Evolutionary conservation across 768 basidiomycete genomes (phyloP).

Genomic region (Russula virescens): DNA sequence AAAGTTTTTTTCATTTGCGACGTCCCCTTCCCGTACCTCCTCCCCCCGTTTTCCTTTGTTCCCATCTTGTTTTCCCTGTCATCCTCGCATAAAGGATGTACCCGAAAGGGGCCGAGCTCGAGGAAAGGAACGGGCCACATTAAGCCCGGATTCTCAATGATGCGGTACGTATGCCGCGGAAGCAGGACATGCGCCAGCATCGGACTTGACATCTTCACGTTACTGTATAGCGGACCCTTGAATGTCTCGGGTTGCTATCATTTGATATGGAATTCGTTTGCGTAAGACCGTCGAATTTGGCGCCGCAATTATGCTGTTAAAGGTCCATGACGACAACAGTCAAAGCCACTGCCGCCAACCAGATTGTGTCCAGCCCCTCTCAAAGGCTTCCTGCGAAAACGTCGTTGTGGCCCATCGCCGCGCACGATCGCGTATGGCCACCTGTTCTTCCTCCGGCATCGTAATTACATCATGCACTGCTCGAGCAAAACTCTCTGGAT

Average conservation of each 20-base stretch:
- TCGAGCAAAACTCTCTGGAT: conserved; percentile 57
- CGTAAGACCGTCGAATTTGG: neutral
- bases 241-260: neutral
- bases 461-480: conserved; percentile 59
- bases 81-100: neutral
- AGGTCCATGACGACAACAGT: neutral
- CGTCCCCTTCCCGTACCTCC: too few species aligned
- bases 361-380: conserved; percentile 64
- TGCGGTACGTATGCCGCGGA: neutral
- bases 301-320: neutral
- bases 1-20: neutral
- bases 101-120: neutral
- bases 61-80: neutral
- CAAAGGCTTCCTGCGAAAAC: conserved; percentile 77
- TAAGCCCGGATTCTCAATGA: neutral
- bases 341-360: conserved; percentile 44
- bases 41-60: neutral
- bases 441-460: conserved; percentile 47
- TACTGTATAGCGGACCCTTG: neutral
- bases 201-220: neutral
- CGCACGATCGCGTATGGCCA: conserved; percentile 62
- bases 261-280: neutral
- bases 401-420: conserved; percentile 62
- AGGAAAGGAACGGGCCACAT: neutral
- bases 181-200: neutral